Base-by-base conservation (phyloP, 345 rosid genomes). In the Barbarea vulgaris region DNA sequence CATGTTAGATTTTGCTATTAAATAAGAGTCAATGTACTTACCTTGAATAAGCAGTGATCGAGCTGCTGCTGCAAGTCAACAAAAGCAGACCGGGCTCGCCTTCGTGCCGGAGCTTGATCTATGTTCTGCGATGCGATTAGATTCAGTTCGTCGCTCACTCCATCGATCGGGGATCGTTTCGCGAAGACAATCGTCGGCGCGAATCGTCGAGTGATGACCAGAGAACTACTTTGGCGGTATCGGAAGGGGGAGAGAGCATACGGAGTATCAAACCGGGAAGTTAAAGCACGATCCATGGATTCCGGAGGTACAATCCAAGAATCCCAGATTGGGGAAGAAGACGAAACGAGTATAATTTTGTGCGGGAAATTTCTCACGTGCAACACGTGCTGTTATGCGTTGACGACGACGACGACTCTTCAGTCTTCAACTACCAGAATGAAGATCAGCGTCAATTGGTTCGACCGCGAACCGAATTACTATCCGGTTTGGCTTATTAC, bases 1-100 rank as follows among this genome's bases (percentile, higher is more conserved):
- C 6, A 12, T 27, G 12, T 42, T 36, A 18, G 39, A 36, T 69
- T 36, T 9, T 6, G 6, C 1, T 44, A 37, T 21, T 39, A 50
- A 57, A 3, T 3, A 41, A 53, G 24, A 46, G 1, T 15, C 12
- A 39, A 17, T 76, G 17, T n/a, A 14, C 88, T 0, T 30, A 58
- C 97, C 96, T 88, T 89, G 78, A 91, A 90, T 69, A 94, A 77
- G 63, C 88, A 87, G 75, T 94, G 98, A 81, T 91, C 98, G 58
- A 94, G 91, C 77, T 84, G 85, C 75, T 51, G 87, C 53, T 89
- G 96, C 30, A 83, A 84, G 51, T 85, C 81, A 47, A 19, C 5
- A 61, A 94, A 94, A 70, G 98, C 96, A 8, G 88, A 85, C 33
- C 96, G 96, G 30, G 85, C 88, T 57, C 54, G 63, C 51, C 98